Evolutionary conservation across 1,284 basidiomycete genomes (phyloP), one percentile per base, ranked within the genome.

Genomic region (Peniophora sp.): DNA sequence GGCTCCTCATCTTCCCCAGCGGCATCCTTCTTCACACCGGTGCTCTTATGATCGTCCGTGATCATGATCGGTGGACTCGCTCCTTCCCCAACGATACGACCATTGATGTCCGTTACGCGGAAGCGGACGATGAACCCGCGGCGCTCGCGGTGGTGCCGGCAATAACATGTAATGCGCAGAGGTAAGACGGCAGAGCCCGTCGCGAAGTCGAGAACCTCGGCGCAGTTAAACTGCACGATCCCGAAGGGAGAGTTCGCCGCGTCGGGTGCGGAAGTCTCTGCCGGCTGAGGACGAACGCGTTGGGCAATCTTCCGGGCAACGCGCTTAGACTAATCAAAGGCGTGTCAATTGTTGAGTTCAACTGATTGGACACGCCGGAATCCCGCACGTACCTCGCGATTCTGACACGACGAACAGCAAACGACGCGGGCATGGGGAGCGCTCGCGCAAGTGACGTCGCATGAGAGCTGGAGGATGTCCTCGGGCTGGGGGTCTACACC

Each of bases 91-190:
- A 99, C 81, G 47, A 94, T 68, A 23, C 88, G 80, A 8, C 93
- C 94, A 35, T 72, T 75, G 60, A 84, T 74, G 57, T 97, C 91
- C 60, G 86, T 81, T 74, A 99, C 81, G 17, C 85, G 86, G 66
- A 99, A 91, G 60, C 91, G 88, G 57, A 99, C 85, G 64, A 88
- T 85, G 70, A 99, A 99, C 1, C 97, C 97, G 46, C 89, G 75
- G 72, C 97, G 98, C 71, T 99, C 97, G 54, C 92, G 86, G 69
- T 99, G 97, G 72, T 99, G 97, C 48, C 97, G 87, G 62, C 97
- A 99, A 68, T 99, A 99, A 70, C 97, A 99, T 6, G 97, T 97
- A 57, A 99, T 93, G 46, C 97, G 83, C 47, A 98, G 85, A 2
- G 97, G 97, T 15, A 99, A 75, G 17, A 92, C 79, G 12, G 87